phyloP scores from a whole-genome alignment of 2,329 filamentous ascomycete species.

The Trichoderma sp. region DNA sequence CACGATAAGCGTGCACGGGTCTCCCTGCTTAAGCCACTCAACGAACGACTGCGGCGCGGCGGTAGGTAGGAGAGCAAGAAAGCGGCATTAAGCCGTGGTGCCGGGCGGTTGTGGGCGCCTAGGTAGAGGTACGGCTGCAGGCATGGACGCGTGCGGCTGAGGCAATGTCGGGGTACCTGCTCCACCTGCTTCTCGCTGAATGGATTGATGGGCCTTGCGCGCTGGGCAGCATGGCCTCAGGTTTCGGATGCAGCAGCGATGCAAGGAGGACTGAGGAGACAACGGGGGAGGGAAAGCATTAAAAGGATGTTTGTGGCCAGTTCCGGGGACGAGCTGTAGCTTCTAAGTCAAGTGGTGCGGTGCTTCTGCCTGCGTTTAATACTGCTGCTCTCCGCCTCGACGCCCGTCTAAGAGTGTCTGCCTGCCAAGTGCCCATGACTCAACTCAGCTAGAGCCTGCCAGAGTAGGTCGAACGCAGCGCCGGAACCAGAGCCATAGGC shows the following conservation, averaged over 20 bases:
- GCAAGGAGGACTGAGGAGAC: slow-evolving; percentile 19
- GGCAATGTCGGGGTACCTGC: slow-evolving; percentile 20
- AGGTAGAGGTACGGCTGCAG: not conserved
- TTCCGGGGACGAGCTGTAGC: not conserved
- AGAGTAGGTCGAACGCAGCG: not conserved
- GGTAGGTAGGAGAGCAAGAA: not conserved
- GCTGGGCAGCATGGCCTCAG: slow-evolving; percentile 16
- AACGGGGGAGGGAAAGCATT: not conserved
- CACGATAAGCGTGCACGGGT: slow-evolving; percentile 13
- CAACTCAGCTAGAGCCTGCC: not conserved
- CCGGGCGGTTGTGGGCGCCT: not conserved
- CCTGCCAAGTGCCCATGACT: slow-evolving; percentile 2
- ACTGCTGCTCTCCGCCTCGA: not conserved
- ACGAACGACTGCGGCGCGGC: not conserved
- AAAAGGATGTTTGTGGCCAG: not conserved
- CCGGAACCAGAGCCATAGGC: not conserved
- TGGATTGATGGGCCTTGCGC: not conserved
- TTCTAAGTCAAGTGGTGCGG: not conserved
- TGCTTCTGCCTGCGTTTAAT: not conserved
- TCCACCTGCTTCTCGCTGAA: slow-evolving; percentile 1
- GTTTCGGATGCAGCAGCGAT: slow-evolving; percentile 20
- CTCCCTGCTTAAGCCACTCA: slow-evolving; percentile 3
- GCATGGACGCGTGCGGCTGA: slow-evolving; percentile 19
- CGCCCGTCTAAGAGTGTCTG: not conserved
- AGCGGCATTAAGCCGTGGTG: not conserved